Base-by-base conservation (phyloP, 2,329 filamentous ascomycete species). In the Colletotrichum lentis region DNA sequence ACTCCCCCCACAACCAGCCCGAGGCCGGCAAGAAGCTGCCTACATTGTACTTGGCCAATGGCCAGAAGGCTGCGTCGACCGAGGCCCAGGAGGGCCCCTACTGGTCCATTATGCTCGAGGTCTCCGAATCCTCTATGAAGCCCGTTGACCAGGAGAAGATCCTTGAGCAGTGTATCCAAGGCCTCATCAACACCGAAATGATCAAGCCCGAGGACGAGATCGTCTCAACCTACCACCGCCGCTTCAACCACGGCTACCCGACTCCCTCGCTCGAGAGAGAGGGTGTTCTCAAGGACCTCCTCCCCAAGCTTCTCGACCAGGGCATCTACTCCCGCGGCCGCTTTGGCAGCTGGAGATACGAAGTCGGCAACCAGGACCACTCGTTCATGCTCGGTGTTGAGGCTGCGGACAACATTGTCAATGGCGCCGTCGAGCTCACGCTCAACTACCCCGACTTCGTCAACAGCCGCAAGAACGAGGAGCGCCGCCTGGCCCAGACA, bases 81-180 rank as follows among this genome's bases (percentile, higher is more conserved):
- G 89, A 92, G 76, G 82, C 93, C 69, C 87, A 96, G 85, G 88
- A 91, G 76, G 96, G 96, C 41, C 96, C 96, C 49, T 99, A 99
- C 89, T 99, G 96, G 96, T 98, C 95, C 72, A 96, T 99, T 85
- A 99, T 99, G 96, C 84, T 99, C 74, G 96, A 99, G 83, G 91
- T 99, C 70, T 98, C 96, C 39, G 93, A 99, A 83, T 98, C 95
- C 39, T 88, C 88, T 76, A 89, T 97, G 90, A 99, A 99, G 88
- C 93, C 94, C 46, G 94, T 98, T 39, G 90, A 98, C 80, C 84
- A 91, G 75, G 88, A 89, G 74, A 97, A 91, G 80, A 82, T 99
- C 71, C 86, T 99, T 75, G 88, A 87, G 80, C 94, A 99, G 77
- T 96, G 89, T 76, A 98, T 99, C 79, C 92, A 97, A 83, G 96